Percentiles rank a stretch among this genome's conserved stretches.
Evolutionary conservation across 2,329 filamentous ascomycete species (phyloP).

Genomic region (Corinectria fuckeliana): DNA sequence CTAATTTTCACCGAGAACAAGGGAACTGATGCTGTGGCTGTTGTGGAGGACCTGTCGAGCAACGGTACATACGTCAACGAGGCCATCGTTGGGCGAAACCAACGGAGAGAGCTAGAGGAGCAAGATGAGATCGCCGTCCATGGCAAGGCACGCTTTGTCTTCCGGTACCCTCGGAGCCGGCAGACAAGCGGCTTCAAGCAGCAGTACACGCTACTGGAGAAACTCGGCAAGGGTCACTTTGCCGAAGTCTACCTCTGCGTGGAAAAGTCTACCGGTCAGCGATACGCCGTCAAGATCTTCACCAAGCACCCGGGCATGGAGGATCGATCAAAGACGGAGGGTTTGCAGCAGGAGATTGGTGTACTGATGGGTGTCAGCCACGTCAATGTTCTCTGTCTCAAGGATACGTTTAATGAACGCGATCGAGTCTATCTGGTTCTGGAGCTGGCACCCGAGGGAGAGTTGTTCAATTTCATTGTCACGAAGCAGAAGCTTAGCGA

Average conservation of each 20-base stretch:
- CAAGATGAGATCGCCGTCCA: slow-evolving; percentile 90
- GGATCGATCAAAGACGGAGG: slow-evolving; percentile 82
- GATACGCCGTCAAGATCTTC: slow-evolving; percentile 94
- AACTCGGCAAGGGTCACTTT: slow-evolving; percentile 93
- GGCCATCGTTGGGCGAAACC: slow-evolving; percentile 87
- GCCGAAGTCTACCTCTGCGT: slow-evolving; percentile 91
- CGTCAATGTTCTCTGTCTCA: slow-evolving; percentile 88
- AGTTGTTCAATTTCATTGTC: slow-evolving; percentile 95
- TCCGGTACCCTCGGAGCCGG: slow-evolving; percentile 82
- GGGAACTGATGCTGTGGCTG: slow-evolving; percentile 66
- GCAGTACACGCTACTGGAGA: slow-evolving; percentile 83
- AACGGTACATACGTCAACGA: slow-evolving; percentile 98
- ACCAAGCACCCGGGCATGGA: slow-evolving; percentile 83
- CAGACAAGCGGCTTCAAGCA: slow-evolving; percentile 81
- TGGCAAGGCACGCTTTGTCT: slow-evolving; percentile 85
- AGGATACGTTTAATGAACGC: slow-evolving; percentile 91
- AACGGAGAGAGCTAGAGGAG: slow-evolving; percentile 85
- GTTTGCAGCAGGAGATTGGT: slow-evolving; percentile 92
- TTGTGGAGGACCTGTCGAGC: slow-evolving; percentile 91
- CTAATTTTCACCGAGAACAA: slow-evolving; percentile 70
- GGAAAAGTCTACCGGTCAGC: slow-evolving; percentile 80
- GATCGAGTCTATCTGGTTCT: slow-evolving; percentile 91
- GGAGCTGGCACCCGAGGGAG: slow-evolving; percentile 89
- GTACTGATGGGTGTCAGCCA: slow-evolving; percentile 98
- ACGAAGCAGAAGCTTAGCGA: slow-evolving; percentile 89